Conservation (phyloP, 176 grass and related monocot genomes). For the Aegilops umbellulata region DNA sequence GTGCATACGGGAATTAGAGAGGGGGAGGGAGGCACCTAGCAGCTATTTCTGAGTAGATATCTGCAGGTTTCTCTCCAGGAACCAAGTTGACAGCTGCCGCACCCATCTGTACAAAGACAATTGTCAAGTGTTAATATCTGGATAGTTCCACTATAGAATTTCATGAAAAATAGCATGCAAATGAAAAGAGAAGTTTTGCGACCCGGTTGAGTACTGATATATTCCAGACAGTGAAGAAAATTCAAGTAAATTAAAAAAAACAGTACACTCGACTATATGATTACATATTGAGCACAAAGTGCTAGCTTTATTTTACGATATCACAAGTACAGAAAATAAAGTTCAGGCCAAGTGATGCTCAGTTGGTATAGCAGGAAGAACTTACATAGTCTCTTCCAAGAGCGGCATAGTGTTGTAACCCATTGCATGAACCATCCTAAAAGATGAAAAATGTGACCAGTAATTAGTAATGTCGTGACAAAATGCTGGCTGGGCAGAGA, state of each 20-base stretch:
- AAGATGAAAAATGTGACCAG: conserved; percentile 24
- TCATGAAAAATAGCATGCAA: conserved; percentile 12
- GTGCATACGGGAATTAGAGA: not conserved
- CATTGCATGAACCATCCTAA: conserved; percentile 98
- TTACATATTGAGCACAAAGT: conserved; percentile 18
- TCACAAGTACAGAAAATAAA: not conserved
- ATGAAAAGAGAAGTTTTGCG: not conserved
- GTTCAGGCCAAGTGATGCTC: not conserved
- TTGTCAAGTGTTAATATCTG: conserved; percentile 8
- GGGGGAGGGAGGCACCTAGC: conserved; percentile 40
- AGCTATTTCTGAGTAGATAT: conserved; percentile 98
- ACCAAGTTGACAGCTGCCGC: conserved; percentile 91
- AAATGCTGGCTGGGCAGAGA: conserved; percentile 7
- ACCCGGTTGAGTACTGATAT: not conserved
- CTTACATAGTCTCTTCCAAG: conserved; percentile 86
- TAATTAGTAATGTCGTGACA: conserved; percentile 5
- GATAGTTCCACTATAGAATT: conserved; percentile 11
- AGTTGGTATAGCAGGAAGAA: not conserved
- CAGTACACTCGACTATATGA: not conserved
- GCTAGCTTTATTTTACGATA: not conserved
- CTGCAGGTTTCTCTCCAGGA: conserved; percentile 80
- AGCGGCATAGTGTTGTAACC: conserved; percentile 93
- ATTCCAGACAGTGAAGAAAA: not conserved
- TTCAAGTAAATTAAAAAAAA: not conserved
- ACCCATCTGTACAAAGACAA: conserved; percentile 57